Percentiles rank a stretch among this genome's conserved stretches.
These are phyloP conservation scores for Prunus yedoensis DNA, from an alignment of 331 rosid genomes.

Conservation along the genomic window DNA sequence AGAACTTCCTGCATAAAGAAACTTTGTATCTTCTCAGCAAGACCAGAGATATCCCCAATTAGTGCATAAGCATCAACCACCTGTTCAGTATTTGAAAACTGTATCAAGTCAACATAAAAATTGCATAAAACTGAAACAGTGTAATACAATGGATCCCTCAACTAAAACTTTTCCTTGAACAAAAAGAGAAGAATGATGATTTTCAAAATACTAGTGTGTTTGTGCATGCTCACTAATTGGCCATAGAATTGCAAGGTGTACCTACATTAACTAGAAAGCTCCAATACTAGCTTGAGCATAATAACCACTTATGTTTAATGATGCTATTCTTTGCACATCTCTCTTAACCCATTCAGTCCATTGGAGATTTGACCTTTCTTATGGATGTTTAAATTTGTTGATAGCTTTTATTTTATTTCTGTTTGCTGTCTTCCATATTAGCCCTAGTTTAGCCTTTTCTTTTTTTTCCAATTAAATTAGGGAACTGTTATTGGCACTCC, in stretches of 20 bases:
- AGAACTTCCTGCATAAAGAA: slow-evolving; percentile 99
- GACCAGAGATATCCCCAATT: slow-evolving; percentile 92
- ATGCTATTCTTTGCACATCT: not conserved
- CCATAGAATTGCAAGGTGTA: not conserved
- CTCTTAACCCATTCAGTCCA: not conserved
- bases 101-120: slow-evolving; percentile 28
- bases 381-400: not conserved
- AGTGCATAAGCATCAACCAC: slow-evolving; percentile 97
- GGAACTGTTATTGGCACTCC: too few species aligned
- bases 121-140: not conserved
- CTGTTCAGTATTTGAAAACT: slow-evolving; percentile 43
- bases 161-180: not conserved
- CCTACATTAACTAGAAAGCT: slow-evolving; percentile 10
- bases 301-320: not conserved
- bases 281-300: not conserved
- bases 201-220: not conserved
- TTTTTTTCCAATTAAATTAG: not conserved
- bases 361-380: not conserved
- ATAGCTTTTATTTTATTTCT: not conserved
- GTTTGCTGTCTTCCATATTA: not conserved
- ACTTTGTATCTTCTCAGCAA: slow-evolving; percentile 98
- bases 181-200: not conserved
- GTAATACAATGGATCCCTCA: slow-evolving; percentile 12
- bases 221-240: not conserved
- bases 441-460: slow-evolving; percentile 1